Conservation (phyloP, 2,329 filamentous ascomycete genomes). For the Monosporascus cannonballus region DNA sequence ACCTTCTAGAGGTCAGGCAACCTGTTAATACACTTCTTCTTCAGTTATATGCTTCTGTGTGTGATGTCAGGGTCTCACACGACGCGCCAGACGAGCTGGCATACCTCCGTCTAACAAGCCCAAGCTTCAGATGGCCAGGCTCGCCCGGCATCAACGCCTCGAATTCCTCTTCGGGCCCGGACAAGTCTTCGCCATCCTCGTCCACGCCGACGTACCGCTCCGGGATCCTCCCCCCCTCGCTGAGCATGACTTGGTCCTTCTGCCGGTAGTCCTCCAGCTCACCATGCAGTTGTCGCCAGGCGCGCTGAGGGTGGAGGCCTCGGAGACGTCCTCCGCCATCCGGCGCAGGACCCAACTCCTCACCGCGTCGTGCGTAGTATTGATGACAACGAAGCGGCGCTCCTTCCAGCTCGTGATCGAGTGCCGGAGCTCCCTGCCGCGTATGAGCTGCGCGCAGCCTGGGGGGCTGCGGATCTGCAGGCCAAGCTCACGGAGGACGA, state of each 20-base stretch:
- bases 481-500: background rate
- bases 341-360: background rate
- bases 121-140: no score
- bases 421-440: slow-evolving; percentile 1
- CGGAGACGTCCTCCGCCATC: background rate
- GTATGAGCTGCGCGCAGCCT: background rate
- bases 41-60: no score
- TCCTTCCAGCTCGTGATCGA: slow-evolving; percentile 1
- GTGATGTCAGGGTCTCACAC: no score
- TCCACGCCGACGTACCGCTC: background rate
- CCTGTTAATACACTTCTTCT: no score
- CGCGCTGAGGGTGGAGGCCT: background rate
- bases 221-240: background rate
- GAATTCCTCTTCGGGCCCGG: no score
- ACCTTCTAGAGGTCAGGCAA: no score
- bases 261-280: background rate
- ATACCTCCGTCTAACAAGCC: no score
- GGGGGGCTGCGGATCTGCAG: background rate
- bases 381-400: background rate
- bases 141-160: no score
- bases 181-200: no score
- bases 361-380: background rate
- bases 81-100: no score
- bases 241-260: background rate
- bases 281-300: background rate